Conservation (phyloP, 2,329 filamentous ascomycete genomes). For the Lasiodiplodia citricola region DNA sequence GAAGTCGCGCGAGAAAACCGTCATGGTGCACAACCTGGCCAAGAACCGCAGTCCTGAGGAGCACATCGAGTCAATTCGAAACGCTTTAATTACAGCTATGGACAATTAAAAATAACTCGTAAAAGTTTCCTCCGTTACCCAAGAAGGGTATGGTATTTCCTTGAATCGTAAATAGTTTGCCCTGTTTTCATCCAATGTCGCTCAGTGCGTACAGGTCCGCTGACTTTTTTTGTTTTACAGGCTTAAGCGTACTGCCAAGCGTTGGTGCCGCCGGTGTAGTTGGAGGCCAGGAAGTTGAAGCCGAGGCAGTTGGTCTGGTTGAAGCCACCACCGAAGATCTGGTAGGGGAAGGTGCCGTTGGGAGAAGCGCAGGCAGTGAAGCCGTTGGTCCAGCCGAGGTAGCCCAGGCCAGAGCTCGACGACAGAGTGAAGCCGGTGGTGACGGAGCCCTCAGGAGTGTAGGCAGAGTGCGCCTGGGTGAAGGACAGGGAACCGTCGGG, state of each 20-base stretch:
- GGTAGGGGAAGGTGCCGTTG: conserved; percentile 37
- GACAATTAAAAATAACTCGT: conserved; percentile 11
- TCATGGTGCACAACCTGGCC: conserved; percentile 40
- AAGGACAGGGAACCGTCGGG: conserved; percentile 61
- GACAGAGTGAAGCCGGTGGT: conserved; percentile 55
- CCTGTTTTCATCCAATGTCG: not conserved
- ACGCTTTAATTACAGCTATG: conserved; percentile 13
- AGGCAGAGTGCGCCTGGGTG: conserved; percentile 60
- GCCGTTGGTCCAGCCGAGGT: conserved; percentile 38
- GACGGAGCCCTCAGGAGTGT: conserved; percentile 58
- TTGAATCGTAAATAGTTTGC: not conserved
- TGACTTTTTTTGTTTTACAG: not conserved
- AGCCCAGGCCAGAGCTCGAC: conserved; percentile 34
- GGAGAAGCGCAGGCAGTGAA: conserved; percentile 42
- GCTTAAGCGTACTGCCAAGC: conserved; percentile 43
- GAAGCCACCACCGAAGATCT: conserved; percentile 38
- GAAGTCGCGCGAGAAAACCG: conserved; percentile 69
- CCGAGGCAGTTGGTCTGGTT: conserved; percentile 38
- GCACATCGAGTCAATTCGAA: conserved; percentile 31
- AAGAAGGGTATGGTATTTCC: not conserved
- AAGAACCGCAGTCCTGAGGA: conserved; percentile 33
- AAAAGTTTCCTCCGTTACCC: not conserved
- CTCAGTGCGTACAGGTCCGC: not conserved
- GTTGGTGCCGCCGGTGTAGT: conserved; percentile 31
- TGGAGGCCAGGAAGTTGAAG: conserved; percentile 41